Evolutionary conservation across 371 early-diverging fungal genomes (phyloP), one percentile per base, ranked within the genome.

Genomic region (Phascolomyces articulosus): DNA sequence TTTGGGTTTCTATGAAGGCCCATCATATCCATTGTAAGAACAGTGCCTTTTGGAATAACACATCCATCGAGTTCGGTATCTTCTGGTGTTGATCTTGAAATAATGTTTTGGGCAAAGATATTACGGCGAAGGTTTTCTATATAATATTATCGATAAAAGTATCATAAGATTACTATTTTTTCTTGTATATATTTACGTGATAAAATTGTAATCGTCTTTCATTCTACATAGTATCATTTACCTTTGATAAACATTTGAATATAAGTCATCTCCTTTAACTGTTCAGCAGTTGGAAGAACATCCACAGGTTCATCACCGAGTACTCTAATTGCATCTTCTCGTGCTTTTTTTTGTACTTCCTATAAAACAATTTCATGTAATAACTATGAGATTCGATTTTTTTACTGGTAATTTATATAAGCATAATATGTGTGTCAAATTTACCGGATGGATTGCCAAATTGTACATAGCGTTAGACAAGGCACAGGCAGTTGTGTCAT

Each of bases 401-500:
- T 31, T 31, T 31, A 6, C 31, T 31, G 10, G 3, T 10, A 34
- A 11, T 34, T 34, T 34, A 34, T 34, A 2, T 9, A 34, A 34
- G 0, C 6, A 2, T 9, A 34, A 34, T 34, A 4, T 0, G 4
- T 13, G 20, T 26, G 16, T 0, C 3, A 34, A 34, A 34, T 34
- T 34, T 34, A 60, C 61, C 7, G 67, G 71, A 29, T 73, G 11
- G 1, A 49, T 59, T 10, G 80, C 80, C 34, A 80, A 29, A 29
- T 73, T 59, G 21, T 70, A 73, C 2, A 75, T 20, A 3, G 67
- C 66, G 26, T 60, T 69, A 4, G 71, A 21, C 20, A 77, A 64
- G 11, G 72, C 60, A 27, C 38, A 29, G 13, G 85, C 73, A 2
- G 84, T 82, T 0, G 85, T 86, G n/a, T 86, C 80, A 49, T 82